Evolutionary conservation across 345 rosid species (phyloP).

Genomic region (Litchi chinensis): DNA sequence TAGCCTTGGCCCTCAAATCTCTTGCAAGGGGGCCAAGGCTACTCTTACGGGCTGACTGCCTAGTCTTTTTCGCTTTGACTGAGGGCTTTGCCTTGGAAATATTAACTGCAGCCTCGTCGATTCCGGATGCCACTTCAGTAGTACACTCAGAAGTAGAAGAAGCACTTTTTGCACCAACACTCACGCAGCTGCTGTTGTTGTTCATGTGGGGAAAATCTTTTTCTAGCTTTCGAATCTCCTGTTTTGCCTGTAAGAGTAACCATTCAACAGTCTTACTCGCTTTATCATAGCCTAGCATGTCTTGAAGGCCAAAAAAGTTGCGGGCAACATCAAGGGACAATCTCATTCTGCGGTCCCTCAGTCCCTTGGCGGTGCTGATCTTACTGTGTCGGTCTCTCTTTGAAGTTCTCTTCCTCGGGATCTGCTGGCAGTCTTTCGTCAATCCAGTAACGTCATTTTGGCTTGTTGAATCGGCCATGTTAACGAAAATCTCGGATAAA

Average conservation of each 20-base stretch:
- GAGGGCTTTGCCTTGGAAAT: slow-evolving; percentile 28
- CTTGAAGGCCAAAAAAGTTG: slow-evolving; percentile 77
- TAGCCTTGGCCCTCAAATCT: slow-evolving; percentile 61
- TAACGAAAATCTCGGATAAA: not conserved
- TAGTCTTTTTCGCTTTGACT: slow-evolving; percentile 33
- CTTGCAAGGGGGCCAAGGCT: slow-evolving; percentile 34
- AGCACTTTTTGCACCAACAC: slow-evolving; percentile 27
- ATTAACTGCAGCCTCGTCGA: slow-evolving; percentile 17
- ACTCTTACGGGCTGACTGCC: slow-evolving; percentile 32
- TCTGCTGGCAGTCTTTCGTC: not conserved
- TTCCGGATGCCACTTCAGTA: slow-evolving; percentile 39
- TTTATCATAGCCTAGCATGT: slow-evolving; percentile 76
- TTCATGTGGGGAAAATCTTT: slow-evolving; percentile 20
- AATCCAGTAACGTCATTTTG: slow-evolving; percentile 1
- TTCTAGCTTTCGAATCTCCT: slow-evolving; percentile 56
- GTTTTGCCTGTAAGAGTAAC: slow-evolving; percentile 62
- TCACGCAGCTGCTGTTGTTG: not conserved
- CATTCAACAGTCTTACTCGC: slow-evolving; percentile 88
- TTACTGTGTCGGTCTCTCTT: slow-evolving; percentile 88
- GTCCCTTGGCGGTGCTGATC: slow-evolving; percentile 78
- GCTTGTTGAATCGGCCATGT: slow-evolving; percentile 34
- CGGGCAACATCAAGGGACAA: slow-evolving; percentile 74
- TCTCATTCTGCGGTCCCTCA: slow-evolving; percentile 85
- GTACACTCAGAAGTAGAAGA: slow-evolving; percentile 51
- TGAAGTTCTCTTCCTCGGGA: slow-evolving; percentile 39